Base-by-base conservation (phyloP, 83 land plant species). In the Thuja plicata region DNA sequence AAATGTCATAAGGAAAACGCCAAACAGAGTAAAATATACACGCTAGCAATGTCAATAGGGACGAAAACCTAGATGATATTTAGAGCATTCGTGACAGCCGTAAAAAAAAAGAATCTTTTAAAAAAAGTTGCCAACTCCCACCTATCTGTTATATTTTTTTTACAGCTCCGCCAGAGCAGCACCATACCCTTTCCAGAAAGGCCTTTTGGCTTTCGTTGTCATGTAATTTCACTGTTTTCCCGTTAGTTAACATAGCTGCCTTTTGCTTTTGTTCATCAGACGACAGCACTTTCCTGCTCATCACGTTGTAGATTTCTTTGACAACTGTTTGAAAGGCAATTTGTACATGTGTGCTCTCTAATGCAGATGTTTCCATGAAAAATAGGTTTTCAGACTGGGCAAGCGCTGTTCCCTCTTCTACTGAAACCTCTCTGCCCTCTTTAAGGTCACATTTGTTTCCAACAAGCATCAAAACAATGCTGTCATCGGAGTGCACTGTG, bases 361-460 rank as follows among this genome's bases (percentile, higher is more conserved):
- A 88, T 5, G 95, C 96, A 40, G 94, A 96, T 30, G 97, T 96
- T 88, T 96, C 97, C 77, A 96, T 94, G 90, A 94, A 96, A 84
- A 96, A 96, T 57, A 94, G 76, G 17, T 92, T 91, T 80, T 96
- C 91, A 13, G 94, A 89, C 87, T 94, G 93, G 8, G 97, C 94
- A 24, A 95, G 91, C 45, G 92, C 73, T 84, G 92, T 93, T 85
- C 96, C 97, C 89, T 95, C 96, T 32, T 91, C 94, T 38, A 95
- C 92, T 27, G 90, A 52, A 11, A 95, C 97, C 87, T 95, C 93
- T 77, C 97, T 93, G 13, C 91, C 91, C 34, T 94, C 95, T 89
- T 91, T 91, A 35, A 95, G 92, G 88, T 95, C 97, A 5, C 94
- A 88, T 87, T 95, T 95, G 90, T 95, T 95, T 34, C 97, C 97